Evolutionary conservation across 352 stramenopile genomes (phyloP), one percentile per base, ranked within the genome.

Genomic region (Pythium guiyangense): DNA sequence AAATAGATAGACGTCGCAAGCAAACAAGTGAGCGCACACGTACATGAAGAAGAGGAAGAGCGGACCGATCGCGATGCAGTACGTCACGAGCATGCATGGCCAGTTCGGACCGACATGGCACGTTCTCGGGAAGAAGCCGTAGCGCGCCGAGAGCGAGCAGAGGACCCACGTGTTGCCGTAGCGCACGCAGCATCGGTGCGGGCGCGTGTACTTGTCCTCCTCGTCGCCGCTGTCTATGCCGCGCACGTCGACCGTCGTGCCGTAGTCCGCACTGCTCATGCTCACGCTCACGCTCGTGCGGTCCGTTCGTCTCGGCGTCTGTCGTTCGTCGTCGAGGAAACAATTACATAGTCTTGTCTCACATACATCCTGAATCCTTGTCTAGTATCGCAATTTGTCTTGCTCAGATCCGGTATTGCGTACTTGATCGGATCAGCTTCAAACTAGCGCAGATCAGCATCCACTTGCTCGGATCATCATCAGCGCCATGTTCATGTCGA

Each of bases 51-150:
- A 73, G 37, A 91, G 57, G 26, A 86, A 66, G 15, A 69, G 62
- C 4, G 81, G 81, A 0, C 60, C 79, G 31, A 93, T 52, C 4
- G 79, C 67, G 46, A 93, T 63, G 35, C 65, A 77, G 67, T 91
- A 93, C 2, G 81, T 93, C 31, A 90, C 60, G 48, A 91, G 52
- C 79, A 91, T 90, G 60, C 67, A 91, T 20, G 56, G 63, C 74
- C 75, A 88, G 57, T 93, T 72, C 14, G 84, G 84, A 0, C 84
- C 84, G 42, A 93, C 62, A 59, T 90, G 81, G 45, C 69, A 80
- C 43, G 77, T 88, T 35, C 39, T 11, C 1, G 84, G 84, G 54
- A 93, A 91, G 60, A 73, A 73, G 20, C 73, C 73, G 54, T 84
- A 87, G 22, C 53, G 49, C 3, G 43, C 37, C 8, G 70, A 63